Percentiles rank a stretch among this genome's conserved stretches.
Conservation (phyloP, 257 asterid species). For the Ehretia macrophylla region DNA sequence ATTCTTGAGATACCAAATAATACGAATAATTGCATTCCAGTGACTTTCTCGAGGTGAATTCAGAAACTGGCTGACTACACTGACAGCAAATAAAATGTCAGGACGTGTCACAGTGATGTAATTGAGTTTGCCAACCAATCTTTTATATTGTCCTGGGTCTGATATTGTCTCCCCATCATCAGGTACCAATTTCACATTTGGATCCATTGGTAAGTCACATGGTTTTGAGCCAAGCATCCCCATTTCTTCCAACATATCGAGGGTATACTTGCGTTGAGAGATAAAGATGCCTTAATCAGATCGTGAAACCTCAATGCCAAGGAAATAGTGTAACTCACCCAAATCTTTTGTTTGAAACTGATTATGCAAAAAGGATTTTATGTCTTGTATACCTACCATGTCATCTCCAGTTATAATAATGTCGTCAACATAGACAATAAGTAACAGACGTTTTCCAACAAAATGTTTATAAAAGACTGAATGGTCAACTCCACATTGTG, state of each 20-base stretch:
- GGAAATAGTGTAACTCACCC: conserved; percentile 2
- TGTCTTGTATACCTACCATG: not conserved
- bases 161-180: not conserved
- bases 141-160: not conserved
- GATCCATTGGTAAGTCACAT: not conserved
- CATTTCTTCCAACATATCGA: no score
- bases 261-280: not conserved
- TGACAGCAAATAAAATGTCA: no score
- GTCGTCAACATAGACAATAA: no score
- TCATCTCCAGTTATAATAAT: no score
- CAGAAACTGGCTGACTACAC: no score
- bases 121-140: conserved; percentile 1
- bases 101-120: no score
- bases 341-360: conserved; percentile 10
- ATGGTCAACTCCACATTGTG: not conserved
- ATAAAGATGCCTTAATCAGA: conserved; percentile 1
- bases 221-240: not conserved
- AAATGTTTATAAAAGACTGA: not conserved
- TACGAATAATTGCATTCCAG: not conserved
- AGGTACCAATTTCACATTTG: not conserved
- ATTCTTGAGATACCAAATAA: no score
- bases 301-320: conserved; percentile 9
- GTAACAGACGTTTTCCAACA: no score
- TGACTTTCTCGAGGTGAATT: no score
- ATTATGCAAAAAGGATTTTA: not conserved